Percentiles rank a stretch among this genome's conserved stretches.
Evolutionary conservation across 768 basidiomycete genomes (phyloP).

Genomic region (Tremella fuciformis): DNA sequence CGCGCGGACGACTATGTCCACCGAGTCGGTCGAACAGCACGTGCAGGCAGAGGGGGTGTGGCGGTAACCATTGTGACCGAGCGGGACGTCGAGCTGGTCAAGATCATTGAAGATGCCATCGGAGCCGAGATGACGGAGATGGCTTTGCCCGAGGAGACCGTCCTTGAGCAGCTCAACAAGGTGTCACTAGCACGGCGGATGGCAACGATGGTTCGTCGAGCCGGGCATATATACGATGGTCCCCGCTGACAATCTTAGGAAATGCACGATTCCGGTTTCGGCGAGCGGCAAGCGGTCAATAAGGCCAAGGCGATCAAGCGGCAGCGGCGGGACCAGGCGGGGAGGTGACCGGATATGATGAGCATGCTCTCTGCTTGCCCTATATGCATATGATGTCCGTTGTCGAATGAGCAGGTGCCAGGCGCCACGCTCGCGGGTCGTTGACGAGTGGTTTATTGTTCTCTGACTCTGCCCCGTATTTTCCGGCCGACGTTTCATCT

Average conservation of each 20-base stretch:
- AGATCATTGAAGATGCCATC: constrained; percentile 83
- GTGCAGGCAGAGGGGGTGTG: constrained; percentile 81
- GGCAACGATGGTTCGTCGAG: constrained; percentile 76
- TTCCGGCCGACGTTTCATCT: background rate
- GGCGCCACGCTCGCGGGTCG: no score
- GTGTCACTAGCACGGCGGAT: constrained; percentile 92
- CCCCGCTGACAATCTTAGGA: constrained; percentile 31
- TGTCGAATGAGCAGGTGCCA: background rate
- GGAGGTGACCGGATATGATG: background rate
- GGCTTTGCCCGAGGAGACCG: constrained; percentile 70
- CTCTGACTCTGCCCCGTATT: background rate
- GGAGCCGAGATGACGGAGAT: constrained; percentile 75
- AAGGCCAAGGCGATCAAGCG: constrained; percentile 59
- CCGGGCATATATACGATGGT: constrained; percentile 53
- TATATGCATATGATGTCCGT: background rate
- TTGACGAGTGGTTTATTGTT: background rate
- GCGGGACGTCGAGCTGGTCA: constrained; percentile 77
- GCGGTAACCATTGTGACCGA: constrained; percentile 95
- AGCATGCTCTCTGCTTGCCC: no score
- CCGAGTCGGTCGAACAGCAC: constrained; percentile 87
- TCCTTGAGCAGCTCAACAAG: constrained; percentile 76
- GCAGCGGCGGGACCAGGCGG: constrained; percentile 40
- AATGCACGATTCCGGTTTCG: constrained; percentile 83
- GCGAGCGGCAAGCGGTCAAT: constrained; percentile 79
- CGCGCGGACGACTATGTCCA: constrained; percentile 88